These are phyloP conservation scores for Eucalyptus decipiens DNA, from an alignment of 345 rosid genomes.

Conservation along the genomic window DNA sequence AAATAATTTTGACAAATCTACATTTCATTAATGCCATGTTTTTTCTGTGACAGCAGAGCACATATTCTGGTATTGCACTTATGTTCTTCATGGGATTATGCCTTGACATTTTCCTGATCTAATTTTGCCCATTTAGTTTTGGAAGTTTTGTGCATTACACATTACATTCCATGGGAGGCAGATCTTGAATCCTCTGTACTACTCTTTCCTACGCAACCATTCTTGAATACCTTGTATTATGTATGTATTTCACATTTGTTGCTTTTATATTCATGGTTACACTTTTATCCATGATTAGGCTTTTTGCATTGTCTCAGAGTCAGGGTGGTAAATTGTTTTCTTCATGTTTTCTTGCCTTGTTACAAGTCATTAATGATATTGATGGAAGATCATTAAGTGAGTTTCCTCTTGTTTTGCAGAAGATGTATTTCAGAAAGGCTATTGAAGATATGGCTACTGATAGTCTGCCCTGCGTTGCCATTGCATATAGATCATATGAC, in stretches of 20 bases:
- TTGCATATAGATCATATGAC: constrained; percentile 68
- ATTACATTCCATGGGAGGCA: neutral
- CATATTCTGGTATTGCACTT: neutral
- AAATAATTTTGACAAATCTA: neutral
- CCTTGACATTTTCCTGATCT: neutral
- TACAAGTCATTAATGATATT: neutral
- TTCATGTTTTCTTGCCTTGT: neutral
- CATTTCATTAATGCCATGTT: neutral
- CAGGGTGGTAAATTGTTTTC: neutral
- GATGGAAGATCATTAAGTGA: neutral
- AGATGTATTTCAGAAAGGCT: constrained; percentile 37
- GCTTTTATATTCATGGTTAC: neutral
- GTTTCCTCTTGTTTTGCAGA: constrained; percentile 18
- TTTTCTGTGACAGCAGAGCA: neutral
- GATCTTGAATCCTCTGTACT: neutral
- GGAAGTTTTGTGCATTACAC: neutral
- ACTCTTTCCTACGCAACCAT: neutral
- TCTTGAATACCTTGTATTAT: neutral
- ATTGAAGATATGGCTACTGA: constrained; percentile 80
- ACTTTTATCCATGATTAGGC: neutral
- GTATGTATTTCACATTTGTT: neutral
- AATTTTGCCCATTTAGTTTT: neutral
- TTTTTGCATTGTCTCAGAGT: neutral
- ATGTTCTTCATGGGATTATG: neutral
- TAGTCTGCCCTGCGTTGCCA: constrained; percentile 85